Evolutionary conservation across 1,284 basidiomycete genomes (phyloP).

Genomic region (Inonotus hispidus): DNA sequence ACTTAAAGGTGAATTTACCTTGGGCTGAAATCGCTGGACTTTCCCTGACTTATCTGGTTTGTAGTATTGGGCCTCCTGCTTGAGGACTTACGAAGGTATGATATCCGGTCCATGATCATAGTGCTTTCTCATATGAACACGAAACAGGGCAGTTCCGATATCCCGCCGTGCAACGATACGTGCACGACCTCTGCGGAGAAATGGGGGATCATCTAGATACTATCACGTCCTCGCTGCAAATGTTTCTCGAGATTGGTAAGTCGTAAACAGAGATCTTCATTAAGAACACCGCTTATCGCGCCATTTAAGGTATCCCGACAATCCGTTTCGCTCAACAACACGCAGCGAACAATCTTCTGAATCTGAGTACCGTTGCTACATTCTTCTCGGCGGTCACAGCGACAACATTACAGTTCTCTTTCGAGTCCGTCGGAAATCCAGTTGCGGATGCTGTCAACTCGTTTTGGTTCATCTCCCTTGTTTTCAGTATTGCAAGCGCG

Average conservation of each 20-base stretch:
- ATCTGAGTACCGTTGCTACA: slow-evolving; percentile 50
- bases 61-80: slow-evolving; percentile 66
- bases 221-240: slow-evolving; percentile 55
- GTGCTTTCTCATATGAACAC: slow-evolving; percentile 9
- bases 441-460: slow-evolving; percentile 53
- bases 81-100: slow-evolving; percentile 54
- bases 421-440: slow-evolving; percentile 28
- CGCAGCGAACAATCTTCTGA: slow-evolving; percentile 61
- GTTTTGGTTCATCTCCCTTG: slow-evolving; percentile 70
- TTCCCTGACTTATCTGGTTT: neutral
- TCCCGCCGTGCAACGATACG: slow-evolving; percentile 63
- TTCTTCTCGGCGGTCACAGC: slow-evolving; percentile 76
- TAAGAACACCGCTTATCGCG: neutral
- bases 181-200: slow-evolving; percentile 63
- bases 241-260: slow-evolving; percentile 69
- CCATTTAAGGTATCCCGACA: slow-evolving; percentile 53
- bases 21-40: slow-evolving; percentile 2
- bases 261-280: neutral
- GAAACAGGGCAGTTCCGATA: slow-evolving; percentile 58
- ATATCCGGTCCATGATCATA: neutral
- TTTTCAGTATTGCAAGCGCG: slow-evolving; percentile 71
- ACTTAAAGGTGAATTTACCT: slow-evolving; percentile 45
- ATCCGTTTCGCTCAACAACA: slow-evolving; percentile 73
- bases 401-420: slow-evolving; percentile 65
- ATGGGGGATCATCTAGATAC: slow-evolving; percentile 67